Base-by-base conservation (phyloP, 1,284 basidiomycete genomes). In the Ganoderma lucidum region DNA sequence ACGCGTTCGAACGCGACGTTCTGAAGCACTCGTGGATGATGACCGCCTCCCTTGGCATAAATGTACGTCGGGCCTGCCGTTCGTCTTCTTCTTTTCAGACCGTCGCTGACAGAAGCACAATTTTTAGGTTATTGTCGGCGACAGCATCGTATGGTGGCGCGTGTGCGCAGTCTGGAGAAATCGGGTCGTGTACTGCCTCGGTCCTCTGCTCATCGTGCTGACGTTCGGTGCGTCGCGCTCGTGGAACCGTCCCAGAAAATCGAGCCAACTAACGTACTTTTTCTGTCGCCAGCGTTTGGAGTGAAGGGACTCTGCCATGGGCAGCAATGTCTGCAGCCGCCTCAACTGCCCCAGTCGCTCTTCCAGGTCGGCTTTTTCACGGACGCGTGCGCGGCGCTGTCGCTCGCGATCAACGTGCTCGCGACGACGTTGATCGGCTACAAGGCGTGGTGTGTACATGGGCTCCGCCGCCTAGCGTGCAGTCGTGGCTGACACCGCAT, bases 121-220 rank as follows among this genome's bases (percentile, higher is more conserved):
- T n/a, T n/a, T n/a, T n/a, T n/a, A n/a, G n/a, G n/a, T n/a, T n/a
- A n/a, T n/a, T n/a, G n/a, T n/a, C n/a, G n/a, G n/a, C 23, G 58
- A 60, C n/a, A 60, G 58, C 37, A 60, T 60, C n/a, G 58, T 60
- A 8, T 60, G 58, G 58, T 60, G 58, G 58, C 58, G 58, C 37
- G 58, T 37, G 9, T 60, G 58, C 58, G 58, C 37, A 0, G 35
- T 60, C 35, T 60, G 58, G 58, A 41, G 19, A 6, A 39, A 42
- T 39, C 19, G 37, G 19, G 19, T 23, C 58, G 39, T 60, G 8
- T 42, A 60, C n/a, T 2, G 9, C 0, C 10, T 42, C 19, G 58
- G 58, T 19, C 58, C 58, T 17, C 35, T 60, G 6, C 58, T 60
- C n/a, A 60, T 60, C 39, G 5, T 42, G 37, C 39, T 60, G 9